phyloP scores from a whole-genome alignment of 106 monocot genomes.

The Dactylorhiza incarnata region DNA sequence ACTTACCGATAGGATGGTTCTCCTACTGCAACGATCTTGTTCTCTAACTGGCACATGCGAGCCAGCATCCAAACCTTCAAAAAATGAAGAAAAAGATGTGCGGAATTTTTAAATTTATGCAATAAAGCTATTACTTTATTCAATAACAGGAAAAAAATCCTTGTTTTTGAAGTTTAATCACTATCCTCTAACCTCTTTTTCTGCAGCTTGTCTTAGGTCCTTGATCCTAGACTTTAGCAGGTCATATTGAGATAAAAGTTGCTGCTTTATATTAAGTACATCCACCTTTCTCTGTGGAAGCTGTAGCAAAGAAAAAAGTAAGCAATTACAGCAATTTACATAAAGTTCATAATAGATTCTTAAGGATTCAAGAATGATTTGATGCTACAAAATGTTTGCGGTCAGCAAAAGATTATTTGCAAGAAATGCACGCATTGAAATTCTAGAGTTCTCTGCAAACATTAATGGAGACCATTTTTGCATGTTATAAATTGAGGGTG shows the following conservation, averaged over 20 bases:
- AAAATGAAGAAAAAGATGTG: background rate
- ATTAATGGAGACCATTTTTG: background rate
- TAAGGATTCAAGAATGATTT: background rate
- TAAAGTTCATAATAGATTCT: background rate
- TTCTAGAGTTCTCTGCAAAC: background rate
- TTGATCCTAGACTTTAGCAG: conserved; percentile 68
- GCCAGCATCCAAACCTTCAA: conserved; percentile 93
- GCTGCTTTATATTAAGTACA: conserved; percentile 69
- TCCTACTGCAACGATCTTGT: conserved; percentile 89
- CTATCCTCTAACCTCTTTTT: conserved; percentile 62
- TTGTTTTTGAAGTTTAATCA: background rate
- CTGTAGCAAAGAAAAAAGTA: conserved; percentile 26
- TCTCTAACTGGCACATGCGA: conserved; percentile 93
- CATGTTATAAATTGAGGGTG: background rate
- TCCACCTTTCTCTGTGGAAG: conserved; percentile 81
- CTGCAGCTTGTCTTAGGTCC: conserved; percentile 59
- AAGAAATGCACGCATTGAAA: background rate
- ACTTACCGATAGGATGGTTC: conserved; percentile 90
- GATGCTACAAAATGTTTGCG: background rate
- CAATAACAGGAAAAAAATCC: background rate
- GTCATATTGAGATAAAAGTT: conserved; percentile 94
- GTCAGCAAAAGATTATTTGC: background rate
- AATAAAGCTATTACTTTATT: background rate
- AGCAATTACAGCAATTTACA: conserved; percentile 2
- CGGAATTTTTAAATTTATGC: background rate